phyloP scores from a whole-genome alignment of 164 flowering plant genomes.

The Vitis vinifera region DNA sequence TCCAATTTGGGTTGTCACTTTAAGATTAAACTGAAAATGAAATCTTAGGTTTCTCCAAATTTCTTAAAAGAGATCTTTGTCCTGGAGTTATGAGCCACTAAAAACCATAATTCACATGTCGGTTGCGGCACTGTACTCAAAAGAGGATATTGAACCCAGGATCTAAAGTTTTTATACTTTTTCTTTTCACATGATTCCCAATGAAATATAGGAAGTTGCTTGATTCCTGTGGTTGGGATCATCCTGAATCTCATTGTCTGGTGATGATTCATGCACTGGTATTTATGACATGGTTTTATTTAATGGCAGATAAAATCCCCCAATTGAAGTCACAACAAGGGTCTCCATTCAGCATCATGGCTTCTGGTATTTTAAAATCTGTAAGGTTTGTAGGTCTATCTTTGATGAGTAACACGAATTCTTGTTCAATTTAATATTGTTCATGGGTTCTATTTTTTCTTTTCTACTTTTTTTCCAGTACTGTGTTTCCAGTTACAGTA shows the following conservation, averaged over 20 bases:
- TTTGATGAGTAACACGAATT: neutral
- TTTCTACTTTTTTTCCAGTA: too few relatives aligned
- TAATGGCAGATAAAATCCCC: conserved; percentile 9
- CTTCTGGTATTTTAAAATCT: conserved; percentile 34
- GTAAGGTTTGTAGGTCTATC: conserved; percentile 34
- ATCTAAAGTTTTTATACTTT: neutral
- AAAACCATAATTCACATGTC: too few relatives aligned
- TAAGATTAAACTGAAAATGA: neutral
- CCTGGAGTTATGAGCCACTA: neutral
- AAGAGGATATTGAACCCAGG: too few relatives aligned
- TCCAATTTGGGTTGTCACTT: too few relatives aligned
- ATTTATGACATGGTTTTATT: conserved; percentile 9
- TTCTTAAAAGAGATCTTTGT: too few relatives aligned
- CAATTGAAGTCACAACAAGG: conserved; percentile 5
- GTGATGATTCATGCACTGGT: conserved; percentile 1
- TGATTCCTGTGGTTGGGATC: conserved; percentile 17
- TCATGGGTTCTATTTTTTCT: neutral
- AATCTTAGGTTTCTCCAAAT: neutral
- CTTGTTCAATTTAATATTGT: neutral
- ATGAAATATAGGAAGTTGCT: conserved; percentile 11
- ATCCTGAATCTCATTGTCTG: conserved; percentile 13
- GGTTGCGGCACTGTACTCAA: too few relatives aligned
- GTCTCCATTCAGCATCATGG: conserved; percentile 27
- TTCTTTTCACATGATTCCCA: conserved; percentile 26
- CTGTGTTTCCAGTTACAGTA: too few relatives aligned